Evolutionary conservation across 768 basidiomycete species (phyloP), one percentile per base, ranked within the genome.

Genomic region (Auriscalpium vulgare): DNA sequence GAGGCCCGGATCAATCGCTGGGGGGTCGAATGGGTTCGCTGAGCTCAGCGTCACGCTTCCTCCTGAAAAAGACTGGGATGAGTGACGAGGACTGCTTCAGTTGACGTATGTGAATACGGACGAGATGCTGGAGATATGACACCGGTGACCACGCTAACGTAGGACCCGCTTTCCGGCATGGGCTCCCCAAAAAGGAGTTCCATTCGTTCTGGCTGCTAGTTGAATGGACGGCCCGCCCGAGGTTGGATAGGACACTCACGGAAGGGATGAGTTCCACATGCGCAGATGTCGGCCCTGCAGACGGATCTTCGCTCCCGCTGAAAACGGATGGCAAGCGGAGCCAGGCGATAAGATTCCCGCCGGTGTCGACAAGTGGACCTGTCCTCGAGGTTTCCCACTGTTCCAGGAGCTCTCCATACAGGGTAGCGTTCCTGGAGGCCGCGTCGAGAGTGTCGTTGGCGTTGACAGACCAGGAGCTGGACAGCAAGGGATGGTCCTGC

Each of bases 401-500:
- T 13, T n/a, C 44, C 14, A 59, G 43, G 21, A 14, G 8, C 13
- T 57, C 35, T 8, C n/a, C 19, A 8, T n/a, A 14, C 10, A 59
- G 35, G 4, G 58, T 62, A 13, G 48, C 14, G 46, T 62, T 62
- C 13, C 52, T 46, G 21, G 17, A n/a, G 35, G 46, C 21, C n/a
- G 53, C 57, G 16, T 58, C 57, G 16, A 48, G 16, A 34, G 57
- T 58, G 19, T 40, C 38, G 56, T 52, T 43, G 40, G 40, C 2
- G 52, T 61, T 63, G 37, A 47, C 45, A 21, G 37, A 40, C 19
- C n/a, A 53, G 35, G 37, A 40, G 37, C 36, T 64, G 16, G 37
- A 57, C 47, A 50, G 10, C 10, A 34, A 3, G 37, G 46, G 13
- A 50, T 60, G 54, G 61, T 72, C 73, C 62, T 72, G 71, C 13